These are phyloP conservation scores for Fraxinus xanthoxyloides DNA, from an alignment of 305 asterid genomes.

Conservation along the genomic window DNA sequence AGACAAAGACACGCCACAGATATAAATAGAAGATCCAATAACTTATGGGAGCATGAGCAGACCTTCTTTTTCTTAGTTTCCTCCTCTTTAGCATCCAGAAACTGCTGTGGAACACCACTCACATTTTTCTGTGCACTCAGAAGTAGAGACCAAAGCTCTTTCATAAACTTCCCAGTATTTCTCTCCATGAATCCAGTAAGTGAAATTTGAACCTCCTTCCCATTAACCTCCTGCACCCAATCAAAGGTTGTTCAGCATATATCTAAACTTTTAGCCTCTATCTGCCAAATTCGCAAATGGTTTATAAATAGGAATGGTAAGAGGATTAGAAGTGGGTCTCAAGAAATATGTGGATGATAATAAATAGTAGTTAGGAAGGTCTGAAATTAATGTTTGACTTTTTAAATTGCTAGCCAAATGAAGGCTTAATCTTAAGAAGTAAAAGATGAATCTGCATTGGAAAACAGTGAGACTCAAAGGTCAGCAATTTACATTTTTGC, in stretches of 20 bases:
- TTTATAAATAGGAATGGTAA: background rate
- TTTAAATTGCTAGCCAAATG: background rate
- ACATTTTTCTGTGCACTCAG: constrained; percentile 85
- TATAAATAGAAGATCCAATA: background rate
- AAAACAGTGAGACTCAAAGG: background rate
- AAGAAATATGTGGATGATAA: too few species aligned
- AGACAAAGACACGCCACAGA: background rate
- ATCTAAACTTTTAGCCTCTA: background rate
- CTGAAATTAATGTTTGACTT: too few species aligned
- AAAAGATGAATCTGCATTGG: background rate
- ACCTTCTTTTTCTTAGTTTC: constrained; percentile 86
- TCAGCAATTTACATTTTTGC: constrained; percentile 7
- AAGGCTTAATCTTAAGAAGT: background rate
- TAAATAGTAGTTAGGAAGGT: background rate
- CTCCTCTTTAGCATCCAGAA: constrained; percentile 96
- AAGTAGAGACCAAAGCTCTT: constrained; percentile 86
- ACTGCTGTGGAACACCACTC: constrained; percentile 94
- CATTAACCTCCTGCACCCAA: constrained; percentile 76
- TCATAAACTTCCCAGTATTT: constrained; percentile 96
- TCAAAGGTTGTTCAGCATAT: background rate
- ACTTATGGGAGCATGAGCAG: constrained; percentile 13
- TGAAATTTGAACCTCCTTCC: constrained; percentile 84
- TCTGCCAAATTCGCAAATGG: background rate
- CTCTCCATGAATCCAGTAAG: constrained; percentile 99
- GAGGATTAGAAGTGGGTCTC: background rate